Evolutionary conservation across 371 early-diverging fungal species (phyloP).

Genomic region (Circinella umbellata): DNA sequence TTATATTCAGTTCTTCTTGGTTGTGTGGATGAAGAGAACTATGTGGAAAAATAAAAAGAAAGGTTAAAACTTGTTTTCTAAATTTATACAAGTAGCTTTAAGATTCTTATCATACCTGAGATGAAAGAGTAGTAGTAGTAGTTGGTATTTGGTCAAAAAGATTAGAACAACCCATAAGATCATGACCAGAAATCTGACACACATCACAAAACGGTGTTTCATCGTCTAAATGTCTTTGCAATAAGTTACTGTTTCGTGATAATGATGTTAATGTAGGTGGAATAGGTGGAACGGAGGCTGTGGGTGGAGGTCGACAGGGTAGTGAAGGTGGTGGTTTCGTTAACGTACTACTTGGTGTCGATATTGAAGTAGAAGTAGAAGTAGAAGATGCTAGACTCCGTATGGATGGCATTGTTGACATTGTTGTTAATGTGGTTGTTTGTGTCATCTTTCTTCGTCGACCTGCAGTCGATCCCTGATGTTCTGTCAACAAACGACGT

Average conservation of each 20-base stretch:
- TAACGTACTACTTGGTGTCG: not conserved
- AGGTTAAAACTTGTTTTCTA: not conserved
- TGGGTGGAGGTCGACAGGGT: not conserved
- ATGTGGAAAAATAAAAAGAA: not conserved
- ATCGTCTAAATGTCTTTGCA: not conserved
- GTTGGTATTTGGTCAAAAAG: conserved; percentile 23
- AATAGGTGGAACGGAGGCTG: conserved; percentile 3
- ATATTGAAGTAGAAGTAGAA: not conserved
- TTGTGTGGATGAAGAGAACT: not conserved
- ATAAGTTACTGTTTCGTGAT: not conserved
- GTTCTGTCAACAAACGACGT: conserved; percentile 46
- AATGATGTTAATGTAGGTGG: not conserved
- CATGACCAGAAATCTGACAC: conserved; percentile 64
- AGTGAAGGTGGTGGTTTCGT: not conserved
- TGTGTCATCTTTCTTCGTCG: conserved; percentile 24
- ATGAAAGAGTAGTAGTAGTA: not conserved
- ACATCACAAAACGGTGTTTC: conserved; percentile 56
- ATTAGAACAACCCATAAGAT: conserved; percentile 54
- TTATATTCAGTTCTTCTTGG: not conserved
- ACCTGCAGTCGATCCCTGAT: conserved; percentile 34
- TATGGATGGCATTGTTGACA: not conserved
- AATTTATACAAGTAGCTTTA: no score
- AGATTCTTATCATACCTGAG: not conserved
- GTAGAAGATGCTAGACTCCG: not conserved
- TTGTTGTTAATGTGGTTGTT: not conserved